Evolutionary conservation across 768 basidiomycete genomes (phyloP), one percentile per base, ranked within the genome.

Genomic region (Auricularia auricula-judae): DNA sequence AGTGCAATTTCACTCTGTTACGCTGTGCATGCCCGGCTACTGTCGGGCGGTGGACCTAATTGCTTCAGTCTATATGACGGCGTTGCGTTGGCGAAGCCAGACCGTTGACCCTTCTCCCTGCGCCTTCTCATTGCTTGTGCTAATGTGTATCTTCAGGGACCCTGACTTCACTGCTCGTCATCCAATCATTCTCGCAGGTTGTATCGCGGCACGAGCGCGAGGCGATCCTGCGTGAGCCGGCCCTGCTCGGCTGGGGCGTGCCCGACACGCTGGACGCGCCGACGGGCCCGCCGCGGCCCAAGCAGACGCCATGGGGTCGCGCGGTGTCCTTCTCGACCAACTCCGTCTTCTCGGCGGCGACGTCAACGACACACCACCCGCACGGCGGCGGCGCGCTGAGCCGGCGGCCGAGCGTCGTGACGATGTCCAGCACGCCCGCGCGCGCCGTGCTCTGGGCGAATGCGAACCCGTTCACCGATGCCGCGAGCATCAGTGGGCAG

Each of bases 151-250:
- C 29, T 42, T 2, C 68, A 86, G 85, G 84, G 85, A 76, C 78
- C 18, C 71, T 85, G 12, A 78, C 85, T 18, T 85, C 85, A 0
- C 61, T 83, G 14, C 74, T 85, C 42, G 78, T 69, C 42, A 81
- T 86, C 66, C 82, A 85, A 67, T 85, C 83, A 71, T 85, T 84
- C 67, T 76, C 80, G 53, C 78, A 83, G 23, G 85, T 86, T 7
- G 78, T 86, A 21, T 78, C 76, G 36, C 78, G 86, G n/a, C 83
- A 86, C 67, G 85, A 87, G 70, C 74, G 78, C 54, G 85, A 86
- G 53, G 77, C 79, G 1, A 71, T 84, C 36, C 70, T 86, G 11
- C 81, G 82, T 62, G 77, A 81, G 64, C 78, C 83, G 2, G 71
- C 74, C 23, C 7, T 33, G 29, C 29, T 18, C 8, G 56, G 56